Evolutionary conservation across 306 rosid genomes (phyloP), one percentile per base, ranked within the genome.

Genomic region (Corylus americana): DNA sequence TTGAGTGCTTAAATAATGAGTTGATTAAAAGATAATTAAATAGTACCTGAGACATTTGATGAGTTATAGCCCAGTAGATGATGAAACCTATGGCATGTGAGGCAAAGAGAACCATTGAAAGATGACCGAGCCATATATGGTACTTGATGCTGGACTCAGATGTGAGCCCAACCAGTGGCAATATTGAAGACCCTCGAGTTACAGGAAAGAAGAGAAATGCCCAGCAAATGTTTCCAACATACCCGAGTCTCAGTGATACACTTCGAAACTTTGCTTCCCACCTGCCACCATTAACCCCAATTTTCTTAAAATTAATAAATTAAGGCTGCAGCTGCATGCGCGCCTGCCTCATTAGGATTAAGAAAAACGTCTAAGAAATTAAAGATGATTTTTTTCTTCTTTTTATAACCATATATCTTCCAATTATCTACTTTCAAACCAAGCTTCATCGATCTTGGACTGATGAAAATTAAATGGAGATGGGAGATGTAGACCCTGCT

Each of bases 181-280:
- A 57, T 74, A 92, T 73, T 3, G 97, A 88, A 75, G 97, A 92
- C 14, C 88, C 88, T 84, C 92, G 81, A 50, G 92, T 84, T 1
- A 92, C 87, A 0, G 97, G 97, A 74, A 92, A 92, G 84, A 92
- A 92, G n/a, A 92, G 84, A 79, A 92, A 91, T 44, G 97, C 93
- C 92, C 88, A 88, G 57, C 96, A 89, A 80, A 76, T 86, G 77
- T 89, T 88, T 78, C 97, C 96, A 45, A 87, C 83, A 73, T 89
- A 91, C 0, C 94, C 96, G 44, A 89, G 70, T 83, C 93, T 85
- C 84, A 86, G 16, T 1, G 97, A 85, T 20, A 92, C 94, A 66
- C 91, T 92, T 39, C 90, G 72, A 42, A 92, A 87, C 84, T 88
- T 92, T 16, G 88, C 86, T 88, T 90, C 55, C 97, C 93, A 88